These are phyloP conservation scores for Linaria vulgaris DNA, from an alignment of 257 asterid species.

Conservation along the genomic window DNA sequence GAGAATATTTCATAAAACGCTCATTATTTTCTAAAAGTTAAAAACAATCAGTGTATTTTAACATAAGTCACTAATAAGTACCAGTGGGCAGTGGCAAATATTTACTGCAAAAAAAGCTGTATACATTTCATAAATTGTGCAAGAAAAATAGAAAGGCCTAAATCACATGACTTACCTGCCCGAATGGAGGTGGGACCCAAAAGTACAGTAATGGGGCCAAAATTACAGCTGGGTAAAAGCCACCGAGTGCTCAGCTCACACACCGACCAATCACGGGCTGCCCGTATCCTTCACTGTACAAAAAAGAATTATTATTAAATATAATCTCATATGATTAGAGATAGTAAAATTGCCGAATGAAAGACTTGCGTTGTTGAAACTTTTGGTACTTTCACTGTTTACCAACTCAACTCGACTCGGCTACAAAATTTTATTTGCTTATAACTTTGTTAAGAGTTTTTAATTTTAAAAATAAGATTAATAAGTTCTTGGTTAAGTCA, in stretches of 20 bases:
- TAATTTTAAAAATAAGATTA: too few species aligned
- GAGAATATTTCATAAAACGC: too few species aligned
- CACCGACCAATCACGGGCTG: constrained; percentile 26
- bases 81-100: too few species aligned
- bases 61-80: too few species aligned
- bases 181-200: not conserved
- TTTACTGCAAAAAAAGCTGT: too few species aligned
- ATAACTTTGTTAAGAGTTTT: too few species aligned
- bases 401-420: not conserved
- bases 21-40: too few species aligned
- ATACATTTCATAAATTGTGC: not conserved
- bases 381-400: not conserved
- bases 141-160: not conserved
- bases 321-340: too few species aligned
- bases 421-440: too few species aligned
- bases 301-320: too few species aligned
- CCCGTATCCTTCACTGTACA: constrained; percentile 1
- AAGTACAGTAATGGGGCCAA: not conserved
- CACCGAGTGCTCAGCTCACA: constrained; percentile 15
- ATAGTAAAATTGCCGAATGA: not conserved
- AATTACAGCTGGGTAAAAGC: constrained; percentile 20
- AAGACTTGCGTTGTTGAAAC: not conserved
- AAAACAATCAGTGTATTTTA: too few species aligned
- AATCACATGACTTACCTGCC: not conserved
- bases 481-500: too few species aligned